Evolutionary conservation across 2,329 filamentous ascomycete genomes (phyloP), one percentile per base, ranked within the genome.

Genomic region (Coniochaeta hoffmannii): DNA sequence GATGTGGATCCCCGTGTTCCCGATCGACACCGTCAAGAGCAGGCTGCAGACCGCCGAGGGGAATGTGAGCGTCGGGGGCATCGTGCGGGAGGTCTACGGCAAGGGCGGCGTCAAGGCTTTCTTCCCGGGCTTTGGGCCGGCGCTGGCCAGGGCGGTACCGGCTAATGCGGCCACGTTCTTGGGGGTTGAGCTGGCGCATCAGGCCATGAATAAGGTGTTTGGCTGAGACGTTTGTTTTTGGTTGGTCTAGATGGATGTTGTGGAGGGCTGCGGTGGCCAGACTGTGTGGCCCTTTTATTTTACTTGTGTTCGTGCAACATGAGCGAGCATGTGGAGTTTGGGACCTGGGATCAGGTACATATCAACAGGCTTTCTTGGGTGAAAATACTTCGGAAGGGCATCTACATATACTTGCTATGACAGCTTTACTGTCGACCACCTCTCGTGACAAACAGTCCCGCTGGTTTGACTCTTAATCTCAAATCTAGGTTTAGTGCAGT

Each of bases 1-100:
- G 60, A 99, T 99, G 94, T 99, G 94, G 94, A 94, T 97, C 63
- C 92, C 94, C 54, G 92, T 99, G 41, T 99, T 99, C 82, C 94
- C 94, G 22, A 82, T 99, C 61, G 94, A 99, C 68, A 99, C 94
- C 0, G 86, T 99, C 75, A 99, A 99, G 83, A 92, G 87, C 60
- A 80, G 92, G 35, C 75, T 99, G 69, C 94, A 99, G 79, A 96
- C 90, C 44, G 90, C 90, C 41, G 89, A 94, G 66, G 91, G 90
- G 51, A 87, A 87, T 63, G 86, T 91, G 52, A 90, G 88, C 0
- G 83, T 99, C 53, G 81, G 85, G 15, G 86, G 88, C 8, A 90
- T 94, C 31, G 82, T 99, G 53, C 80, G 82, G 61, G 84, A 90
- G 55, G 77, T 99, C n/a, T 96, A 96, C 68, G 85, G 77, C 34